These are phyloP conservation scores for Ophiostoma quercus DNA, from an alignment of 2,329 filamentous ascomycete genomes.

Conservation along the genomic window DNA sequence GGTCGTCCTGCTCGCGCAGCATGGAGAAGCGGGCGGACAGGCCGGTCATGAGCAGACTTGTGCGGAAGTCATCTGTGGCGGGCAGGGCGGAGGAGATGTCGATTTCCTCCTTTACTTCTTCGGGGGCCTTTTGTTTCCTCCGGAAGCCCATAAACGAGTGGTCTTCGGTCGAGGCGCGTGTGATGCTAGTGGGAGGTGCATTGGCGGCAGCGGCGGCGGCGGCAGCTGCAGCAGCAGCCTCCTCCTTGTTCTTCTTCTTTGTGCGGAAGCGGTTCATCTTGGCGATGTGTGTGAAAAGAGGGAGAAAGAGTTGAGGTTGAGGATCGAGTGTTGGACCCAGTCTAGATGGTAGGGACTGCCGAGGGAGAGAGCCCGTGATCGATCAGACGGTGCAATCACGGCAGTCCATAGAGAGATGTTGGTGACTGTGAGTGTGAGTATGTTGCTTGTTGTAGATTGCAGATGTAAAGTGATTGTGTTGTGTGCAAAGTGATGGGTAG, in stretches of 20 bases:
- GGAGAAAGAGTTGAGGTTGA: not conserved
- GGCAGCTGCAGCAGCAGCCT: constrained; percentile 30
- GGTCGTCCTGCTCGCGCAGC: constrained; percentile 91
- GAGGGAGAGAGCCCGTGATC: constrained; percentile 10
- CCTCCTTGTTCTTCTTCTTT: constrained; percentile 65
- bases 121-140: constrained; percentile 49
- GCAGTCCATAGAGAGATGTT: not conserved
- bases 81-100: constrained; percentile 72
- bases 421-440: not conserved
- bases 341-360: not conserved
- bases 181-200: not conserved
- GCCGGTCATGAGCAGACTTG: constrained; percentile 91
- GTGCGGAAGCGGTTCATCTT: constrained; percentile 73
- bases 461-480: not conserved
- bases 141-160: constrained; percentile 48
- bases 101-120: constrained; percentile 53
- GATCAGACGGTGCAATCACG: constrained; percentile 12
- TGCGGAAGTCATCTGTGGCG: constrained; percentile 82
- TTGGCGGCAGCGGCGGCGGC: constrained; percentile 23
- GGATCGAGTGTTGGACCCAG: not conserved
- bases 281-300: constrained; percentile 16
- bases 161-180: constrained; percentile 48
- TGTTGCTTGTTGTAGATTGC: not conserved
- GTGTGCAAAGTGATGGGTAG: not conserved
- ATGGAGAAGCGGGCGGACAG: constrained; percentile 95